Base-by-base conservation (phyloP, 768 basidiomycete species). In the Leucosporidium creatinivorum region DNA sequence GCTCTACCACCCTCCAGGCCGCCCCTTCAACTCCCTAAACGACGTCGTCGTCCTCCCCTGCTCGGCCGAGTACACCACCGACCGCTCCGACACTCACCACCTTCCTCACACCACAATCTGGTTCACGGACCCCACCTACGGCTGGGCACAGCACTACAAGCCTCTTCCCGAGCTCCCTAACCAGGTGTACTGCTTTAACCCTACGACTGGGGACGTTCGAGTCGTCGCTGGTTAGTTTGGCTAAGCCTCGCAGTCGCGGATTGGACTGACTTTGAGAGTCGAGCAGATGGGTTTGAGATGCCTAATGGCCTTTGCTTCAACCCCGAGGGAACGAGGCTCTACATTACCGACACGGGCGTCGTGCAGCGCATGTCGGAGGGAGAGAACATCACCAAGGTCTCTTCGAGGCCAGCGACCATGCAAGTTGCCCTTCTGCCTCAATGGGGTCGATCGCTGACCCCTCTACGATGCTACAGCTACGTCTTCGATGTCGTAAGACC, bases 11-110 rank as follows among this genome's bases (percentile, higher is more conserved):
- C 50, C n/a, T 15, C 52, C 25, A 25, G 89, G 89, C 2, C 80
- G 87, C 4, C 88, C 89, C 70, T 91, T 89, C 79, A 89, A 88
- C 77, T 89, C 89, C 1, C 76, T 91, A 59, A 89, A 90, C 76
- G 89, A 92, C 70, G 81, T 87, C 66, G 89, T 88, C 73, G 80
- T 89, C 4, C 85, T 89, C 61, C 87, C 87, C 2, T 8, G 31
- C 10, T 50, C 61, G 6, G 31, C 61, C 23, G 31, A 19, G 12
- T 9, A 44, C n/a, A n/a, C 33, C 7, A 68, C 67, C 9, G 28
- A 50, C 8, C 50, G 62, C 10, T 5, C 36, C 23, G 58, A 63
- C 26, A 31, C 60, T 21, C 67, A 68, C 62, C 26, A 23, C 30
- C 31, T 31, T 10, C 36, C 28, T 9, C 49, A 28, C 7, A 58